Evolutionary conservation across 2,329 filamentous ascomycete species (phyloP).

Genomic region (Arthrobotrys pseudoclavata): DNA sequence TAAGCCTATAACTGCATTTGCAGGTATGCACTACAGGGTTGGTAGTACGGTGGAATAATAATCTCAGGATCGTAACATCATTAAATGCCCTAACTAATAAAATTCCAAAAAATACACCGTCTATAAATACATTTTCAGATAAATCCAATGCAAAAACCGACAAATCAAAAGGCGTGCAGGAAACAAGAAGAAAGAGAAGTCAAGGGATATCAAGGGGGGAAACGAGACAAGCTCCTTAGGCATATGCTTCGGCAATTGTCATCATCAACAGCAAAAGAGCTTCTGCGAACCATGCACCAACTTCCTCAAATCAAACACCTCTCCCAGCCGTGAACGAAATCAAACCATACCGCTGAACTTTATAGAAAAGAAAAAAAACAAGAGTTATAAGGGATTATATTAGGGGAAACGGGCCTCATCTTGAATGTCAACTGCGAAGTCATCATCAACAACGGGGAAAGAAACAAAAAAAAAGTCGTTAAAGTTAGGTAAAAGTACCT

Average conservation of each 20-base stretch:
- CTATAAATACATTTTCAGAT: slow-evolving; percentile 27
- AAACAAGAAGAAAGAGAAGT: background rate
- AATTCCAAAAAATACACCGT: slow-evolving; percentile 18
- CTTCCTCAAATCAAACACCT: slow-evolving; percentile 25
- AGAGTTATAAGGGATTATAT: slow-evolving; percentile 36
- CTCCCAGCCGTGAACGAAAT: slow-evolving; percentile 11
- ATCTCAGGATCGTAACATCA: slow-evolving; percentile 22
- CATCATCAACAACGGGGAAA: slow-evolving; percentile 8
- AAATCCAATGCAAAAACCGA: background rate
- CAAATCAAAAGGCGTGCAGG: background rate
- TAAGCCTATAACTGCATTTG: too few species aligned
- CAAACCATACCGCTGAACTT: slow-evolving; percentile 31
- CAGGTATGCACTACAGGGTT: too few species aligned
- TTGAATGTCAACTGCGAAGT: slow-evolving; percentile 3
- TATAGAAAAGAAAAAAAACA: background rate
- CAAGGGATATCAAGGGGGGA: background rate
- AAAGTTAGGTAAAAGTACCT: background rate
- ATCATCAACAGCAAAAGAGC: slow-evolving; percentile 21
- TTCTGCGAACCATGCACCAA: slow-evolving; percentile 4
- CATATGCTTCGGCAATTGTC: slow-evolving; percentile 9
- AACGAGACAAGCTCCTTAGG: slow-evolving; percentile 15
- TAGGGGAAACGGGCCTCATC: slow-evolving; percentile 26
- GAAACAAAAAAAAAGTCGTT: slow-evolving; percentile 29
- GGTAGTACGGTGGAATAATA: background rate
- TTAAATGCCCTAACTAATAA: slow-evolving; percentile 27